phyloP scores from a whole-genome alignment of 169 alveolate genomes.

The Eimeria necatrix region DNA sequence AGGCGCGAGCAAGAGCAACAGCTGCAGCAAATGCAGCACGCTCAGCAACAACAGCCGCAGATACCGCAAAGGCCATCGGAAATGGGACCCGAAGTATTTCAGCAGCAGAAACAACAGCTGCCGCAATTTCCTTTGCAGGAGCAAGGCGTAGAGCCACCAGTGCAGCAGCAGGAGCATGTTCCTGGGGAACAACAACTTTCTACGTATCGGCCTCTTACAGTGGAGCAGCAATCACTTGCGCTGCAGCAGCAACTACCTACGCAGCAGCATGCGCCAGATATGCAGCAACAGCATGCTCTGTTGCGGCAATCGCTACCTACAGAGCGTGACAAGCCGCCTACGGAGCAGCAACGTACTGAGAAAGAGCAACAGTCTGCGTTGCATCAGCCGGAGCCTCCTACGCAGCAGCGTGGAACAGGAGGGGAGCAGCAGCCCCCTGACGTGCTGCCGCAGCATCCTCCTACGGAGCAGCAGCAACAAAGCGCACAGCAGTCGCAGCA shows the following conservation, averaged over 20 bases:
- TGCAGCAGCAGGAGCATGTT: background rate
- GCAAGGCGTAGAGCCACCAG: background rate
- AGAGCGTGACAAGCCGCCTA: background rate
- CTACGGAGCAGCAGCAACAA: background rate
- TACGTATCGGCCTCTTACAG: no score
- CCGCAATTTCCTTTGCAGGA: background rate
- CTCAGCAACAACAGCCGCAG: conserved; percentile 24
- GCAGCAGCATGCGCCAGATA: background rate
- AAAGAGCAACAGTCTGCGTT: background rate
- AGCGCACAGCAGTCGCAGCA: background rate
- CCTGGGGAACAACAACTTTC: background rate
- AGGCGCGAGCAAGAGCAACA: conserved; percentile 23
- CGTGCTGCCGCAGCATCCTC: background rate
- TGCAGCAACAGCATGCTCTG: background rate
- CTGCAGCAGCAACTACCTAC: background rate
- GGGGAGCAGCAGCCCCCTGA: no score
- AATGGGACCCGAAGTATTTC: background rate
- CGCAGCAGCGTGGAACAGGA: background rate
- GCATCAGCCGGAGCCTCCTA: background rate
- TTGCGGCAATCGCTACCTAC: background rate
- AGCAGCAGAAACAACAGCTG: background rate
- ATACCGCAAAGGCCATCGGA: background rate
- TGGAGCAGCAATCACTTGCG: background rate
- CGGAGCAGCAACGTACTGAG: background rate
- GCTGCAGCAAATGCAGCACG: conserved; percentile 25